Evolutionary conservation across 768 basidiomycete genomes (phyloP), one percentile per base, ranked within the genome.

Genomic region (Kwoniella bestiolae): DNA sequence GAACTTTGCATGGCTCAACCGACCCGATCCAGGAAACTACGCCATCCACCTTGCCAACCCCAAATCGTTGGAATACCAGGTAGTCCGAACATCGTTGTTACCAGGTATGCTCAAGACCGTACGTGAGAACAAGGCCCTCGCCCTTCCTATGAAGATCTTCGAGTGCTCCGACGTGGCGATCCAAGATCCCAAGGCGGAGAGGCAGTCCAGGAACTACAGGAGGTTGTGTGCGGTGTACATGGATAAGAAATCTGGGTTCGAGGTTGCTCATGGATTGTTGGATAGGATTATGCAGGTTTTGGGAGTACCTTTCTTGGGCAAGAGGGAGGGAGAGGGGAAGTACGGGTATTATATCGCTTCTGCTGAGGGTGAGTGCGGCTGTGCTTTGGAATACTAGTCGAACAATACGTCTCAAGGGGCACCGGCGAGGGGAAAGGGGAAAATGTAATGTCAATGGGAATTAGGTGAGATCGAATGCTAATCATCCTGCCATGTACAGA

Each of bases 261-360:
- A 99, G 84, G 86, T 95, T 66, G 89, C 94, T 11, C 96, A 98
- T 80, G 96, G 96, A 34, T 83, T 98, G 82, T 83, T 99, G 70
- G 94, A 98, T 82, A 85, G 94, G 55, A 86, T 91, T 38, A 98
- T 99, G 96, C 90, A 89, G 80, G 94, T 96, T 86, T 83, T 99
- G 23, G 95, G 96, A 69, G 86, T 99, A 35, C 90, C 92, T 41
- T 86, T 88, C 70, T 86, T 90, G 73, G 82, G 76, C 38, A 83
- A 86, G 65, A 87, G 87, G 29, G 63, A 70, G 50, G 69, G 53
- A 47, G 58, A 72, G 44, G 70, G 47, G n/a, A 79, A 83, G 55
- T 86, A 85, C 14, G 96, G 96, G 9, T 99, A 98, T 81, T 99
- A 96, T 80, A 89, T 99, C 82, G 87, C 90, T 75, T 91, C 93